A percentile compares a stretch with the other conserved stretches of the same genome.
Conservation (phyloP, 306 rosid genomes). For the Luffa acutangula region DNA sequence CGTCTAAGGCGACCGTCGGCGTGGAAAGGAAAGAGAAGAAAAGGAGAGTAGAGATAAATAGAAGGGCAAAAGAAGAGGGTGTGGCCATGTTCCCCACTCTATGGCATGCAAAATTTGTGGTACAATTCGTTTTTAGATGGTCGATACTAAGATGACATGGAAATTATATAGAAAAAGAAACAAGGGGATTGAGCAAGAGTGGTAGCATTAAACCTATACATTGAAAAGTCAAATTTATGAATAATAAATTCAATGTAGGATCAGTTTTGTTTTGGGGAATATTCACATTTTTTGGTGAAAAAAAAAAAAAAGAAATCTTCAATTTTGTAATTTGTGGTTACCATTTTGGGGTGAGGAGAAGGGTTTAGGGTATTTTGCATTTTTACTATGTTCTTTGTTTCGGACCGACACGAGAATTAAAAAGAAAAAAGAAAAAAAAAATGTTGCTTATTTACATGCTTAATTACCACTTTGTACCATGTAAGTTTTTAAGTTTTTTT, state of each 20-base stretch:
- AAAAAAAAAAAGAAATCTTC: no score
- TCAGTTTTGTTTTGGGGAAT: not conserved
- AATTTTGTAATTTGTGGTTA: no score
- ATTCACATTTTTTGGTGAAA: no score
- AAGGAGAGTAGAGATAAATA: not conserved
- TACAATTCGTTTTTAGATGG: not conserved
- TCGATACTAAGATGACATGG: not conserved
- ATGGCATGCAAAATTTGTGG: not conserved
- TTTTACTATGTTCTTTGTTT: no score
- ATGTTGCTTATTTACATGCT: no score
- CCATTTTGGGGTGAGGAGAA: no score
- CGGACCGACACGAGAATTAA: no score
- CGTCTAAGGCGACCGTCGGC: no score
- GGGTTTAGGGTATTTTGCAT: no score
- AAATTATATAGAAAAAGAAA: not conserved
- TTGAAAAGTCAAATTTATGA: not conserved
- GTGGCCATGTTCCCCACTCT: not conserved
- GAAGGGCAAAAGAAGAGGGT: not conserved
- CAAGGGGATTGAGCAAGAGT: not conserved
- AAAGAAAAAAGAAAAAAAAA: no score
- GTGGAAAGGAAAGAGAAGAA: constrained; percentile 1
- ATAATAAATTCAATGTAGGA: not conserved
- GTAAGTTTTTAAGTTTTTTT: no score
- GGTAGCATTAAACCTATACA: not conserved
- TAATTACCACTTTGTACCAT: no score